These are phyloP conservation scores for Huntiella bhutanensis DNA, from an alignment of 2,329 filamentous ascomycete genomes.

Conservation along the genomic window DNA sequence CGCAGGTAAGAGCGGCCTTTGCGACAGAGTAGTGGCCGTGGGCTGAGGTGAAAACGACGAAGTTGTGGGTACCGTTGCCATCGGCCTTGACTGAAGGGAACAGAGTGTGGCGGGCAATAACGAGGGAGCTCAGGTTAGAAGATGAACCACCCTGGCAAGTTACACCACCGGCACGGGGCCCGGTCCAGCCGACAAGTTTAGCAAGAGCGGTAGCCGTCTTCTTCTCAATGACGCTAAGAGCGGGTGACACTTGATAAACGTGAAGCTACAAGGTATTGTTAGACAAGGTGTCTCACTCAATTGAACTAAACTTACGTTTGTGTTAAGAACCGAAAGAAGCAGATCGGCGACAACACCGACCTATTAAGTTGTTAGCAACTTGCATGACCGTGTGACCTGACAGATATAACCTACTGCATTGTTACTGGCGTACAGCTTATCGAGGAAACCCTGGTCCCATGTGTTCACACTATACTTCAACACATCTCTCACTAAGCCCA, in stretches of 20 bases:
- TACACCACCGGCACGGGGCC: conserved; percentile 52
- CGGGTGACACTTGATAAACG: conserved; percentile 85
- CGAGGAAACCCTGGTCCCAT: conserved; percentile 93
- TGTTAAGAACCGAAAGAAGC: conserved; percentile 71
- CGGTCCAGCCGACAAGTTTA: conserved; percentile 54
- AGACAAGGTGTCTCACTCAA: neutral
- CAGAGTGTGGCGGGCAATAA: conserved; percentile 72
- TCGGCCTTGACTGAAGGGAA: conserved; percentile 58
- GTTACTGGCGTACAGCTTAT: conserved; percentile 84
- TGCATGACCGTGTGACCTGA: neutral
- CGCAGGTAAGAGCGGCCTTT: conserved; percentile 82
- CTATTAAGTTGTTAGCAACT: conserved; percentile 19
- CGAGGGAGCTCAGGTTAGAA: conserved; percentile 69
- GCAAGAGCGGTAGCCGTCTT: conserved; percentile 56
- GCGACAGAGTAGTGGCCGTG: conserved; percentile 92
- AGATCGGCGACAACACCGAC: conserved; percentile 74
- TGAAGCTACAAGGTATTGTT: conserved; percentile 37
- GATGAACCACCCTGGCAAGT: conserved; percentile 67
- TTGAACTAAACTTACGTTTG: conserved; percentile 41
- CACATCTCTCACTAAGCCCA: conserved; percentile 50
- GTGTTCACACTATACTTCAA: conserved; percentile 85
- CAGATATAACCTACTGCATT: conserved; percentile 42
- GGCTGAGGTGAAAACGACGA: conserved; percentile 71
- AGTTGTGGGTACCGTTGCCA: conserved; percentile 46
- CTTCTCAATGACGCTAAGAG: conserved; percentile 75